These are phyloP conservation scores for Ilyonectria destructans DNA, from an alignment of 2,329 filamentous ascomycete species.

Conservation along the genomic window DNA sequence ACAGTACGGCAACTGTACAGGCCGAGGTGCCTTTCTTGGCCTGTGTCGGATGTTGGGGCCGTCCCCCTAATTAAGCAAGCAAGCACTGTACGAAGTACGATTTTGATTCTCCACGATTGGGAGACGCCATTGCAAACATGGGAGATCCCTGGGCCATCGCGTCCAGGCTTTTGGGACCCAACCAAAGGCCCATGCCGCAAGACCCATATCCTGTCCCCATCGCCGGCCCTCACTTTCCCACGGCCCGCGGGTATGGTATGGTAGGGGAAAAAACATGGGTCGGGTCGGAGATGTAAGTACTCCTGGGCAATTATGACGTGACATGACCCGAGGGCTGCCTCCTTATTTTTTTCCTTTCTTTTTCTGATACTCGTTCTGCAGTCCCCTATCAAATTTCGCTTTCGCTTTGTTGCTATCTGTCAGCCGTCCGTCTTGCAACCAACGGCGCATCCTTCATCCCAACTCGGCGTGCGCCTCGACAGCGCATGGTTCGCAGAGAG, in stretches of 20 bases:
- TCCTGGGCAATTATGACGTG: neutral
- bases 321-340: constrained; percentile 10
- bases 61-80: neutral
- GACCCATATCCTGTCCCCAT: constrained; percentile 16
- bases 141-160: constrained; percentile 21
- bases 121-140: constrained; percentile 6
- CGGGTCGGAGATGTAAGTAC: neutral
- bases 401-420: neutral
- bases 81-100: constrained; percentile 5
- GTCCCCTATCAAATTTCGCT: neutral
- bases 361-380: neutral
- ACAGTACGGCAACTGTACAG: constrained; percentile 3
- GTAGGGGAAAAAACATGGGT: neutral
- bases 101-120: constrained; percentile 5
- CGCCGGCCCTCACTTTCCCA: constrained; percentile 4
- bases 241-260: neutral
- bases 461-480: constrained; percentile 1
- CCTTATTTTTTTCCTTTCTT: constrained; percentile 23
- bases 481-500: constrained; percentile 23
- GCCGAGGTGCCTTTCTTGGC: neutral
- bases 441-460: constrained; percentile 22
- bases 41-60: neutral
- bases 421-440: constrained; percentile 13
- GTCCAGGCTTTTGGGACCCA: constrained; percentile 18
- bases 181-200: constrained; percentile 16